Conservation (phyloP, 768 basidiomycete genomes). For the Tylopilus sp. region DNA sequence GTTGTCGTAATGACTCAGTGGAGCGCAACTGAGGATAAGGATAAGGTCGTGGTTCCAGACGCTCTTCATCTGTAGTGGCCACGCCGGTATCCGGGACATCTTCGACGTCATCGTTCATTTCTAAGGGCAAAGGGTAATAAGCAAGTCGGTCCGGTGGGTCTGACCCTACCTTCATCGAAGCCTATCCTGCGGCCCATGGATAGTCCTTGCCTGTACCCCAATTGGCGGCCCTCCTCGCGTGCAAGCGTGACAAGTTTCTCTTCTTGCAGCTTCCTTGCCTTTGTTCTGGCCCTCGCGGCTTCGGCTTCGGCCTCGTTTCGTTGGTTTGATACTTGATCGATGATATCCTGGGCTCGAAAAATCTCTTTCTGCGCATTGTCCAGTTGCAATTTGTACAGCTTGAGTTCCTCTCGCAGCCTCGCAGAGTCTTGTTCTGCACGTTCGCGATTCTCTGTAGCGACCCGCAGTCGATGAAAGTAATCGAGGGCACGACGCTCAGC, state of each 20-base stretch:
- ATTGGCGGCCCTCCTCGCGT: constrained; percentile 40
- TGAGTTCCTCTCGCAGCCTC: constrained; percentile 40
- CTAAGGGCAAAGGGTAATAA: constrained; percentile 10
- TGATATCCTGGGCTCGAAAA: constrained; percentile 38
- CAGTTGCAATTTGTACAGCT: constrained; percentile 43
- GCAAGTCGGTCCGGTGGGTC: constrained; percentile 11
- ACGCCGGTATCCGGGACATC: constrained; percentile 9
- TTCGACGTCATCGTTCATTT: constrained; percentile 15
- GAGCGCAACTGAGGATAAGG: constrained; percentile 12
- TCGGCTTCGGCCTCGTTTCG: constrained; percentile 44
- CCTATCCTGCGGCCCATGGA: constrained; percentile 30
- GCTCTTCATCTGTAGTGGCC: constrained; percentile 21
- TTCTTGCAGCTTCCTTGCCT: constrained; percentile 41
- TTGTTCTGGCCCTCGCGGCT: constrained; percentile 43
- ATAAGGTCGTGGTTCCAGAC: constrained; percentile 14
- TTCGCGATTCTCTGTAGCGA: constrained; percentile 38
- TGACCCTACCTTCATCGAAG: constrained; percentile 27
- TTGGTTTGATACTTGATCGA: constrained; percentile 40
- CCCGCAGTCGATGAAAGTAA: constrained; percentile 39
- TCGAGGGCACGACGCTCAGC: constrained; percentile 48
- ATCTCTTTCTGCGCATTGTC: constrained; percentile 45
- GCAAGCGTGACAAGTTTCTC: constrained; percentile 39
- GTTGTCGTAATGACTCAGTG: constrained; percentile 14
- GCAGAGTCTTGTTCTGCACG: constrained; percentile 38
- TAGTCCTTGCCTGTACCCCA: constrained; percentile 42